phyloP scores from a whole-genome alignment of 1,284 basidiomycete species.

The Ganoderma lucidum region DNA sequence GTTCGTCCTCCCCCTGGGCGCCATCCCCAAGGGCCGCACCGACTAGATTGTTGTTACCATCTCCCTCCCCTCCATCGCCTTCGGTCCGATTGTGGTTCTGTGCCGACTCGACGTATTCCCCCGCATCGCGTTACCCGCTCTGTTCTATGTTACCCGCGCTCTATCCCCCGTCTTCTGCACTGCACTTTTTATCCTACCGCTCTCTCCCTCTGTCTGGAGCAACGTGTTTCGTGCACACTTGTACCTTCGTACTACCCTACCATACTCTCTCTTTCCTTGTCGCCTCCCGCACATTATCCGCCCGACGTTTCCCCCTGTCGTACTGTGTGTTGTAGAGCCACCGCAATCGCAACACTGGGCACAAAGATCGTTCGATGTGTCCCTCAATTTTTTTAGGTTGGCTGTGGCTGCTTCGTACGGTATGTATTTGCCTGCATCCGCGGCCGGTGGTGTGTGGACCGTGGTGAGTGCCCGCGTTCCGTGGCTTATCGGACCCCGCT shows the following conservation, averaged over 20 bases:
- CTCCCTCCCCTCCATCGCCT: background rate
- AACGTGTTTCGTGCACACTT: background rate
- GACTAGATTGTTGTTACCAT: conserved; percentile 13
- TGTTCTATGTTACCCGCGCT: background rate
- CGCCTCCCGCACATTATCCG: background rate
- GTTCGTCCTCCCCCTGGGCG: conserved; percentile 60
- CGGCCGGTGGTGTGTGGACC: too few species aligned
- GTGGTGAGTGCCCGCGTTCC: too few species aligned
- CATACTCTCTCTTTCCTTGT: background rate
- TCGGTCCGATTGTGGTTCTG: background rate
- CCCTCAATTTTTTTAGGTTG: too few species aligned
- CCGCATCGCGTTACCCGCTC: background rate
- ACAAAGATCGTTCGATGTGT: background rate
- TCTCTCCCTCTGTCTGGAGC: background rate
- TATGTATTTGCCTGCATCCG: too few species aligned
- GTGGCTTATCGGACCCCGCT: too few species aligned
- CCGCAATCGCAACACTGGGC: too few species aligned
- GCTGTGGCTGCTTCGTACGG: too few species aligned
- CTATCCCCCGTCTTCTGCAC: background rate
- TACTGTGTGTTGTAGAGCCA: background rate
- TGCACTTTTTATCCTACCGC: background rate
- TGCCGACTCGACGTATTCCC: background rate
- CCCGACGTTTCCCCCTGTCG: background rate
- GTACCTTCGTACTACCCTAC: background rate
- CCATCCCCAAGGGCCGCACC: conserved; percentile 39